phyloP scores from a whole-genome alignment of 225 moss, liverwort and hornwort genomes.

The Polytrichum formosum region DNA sequence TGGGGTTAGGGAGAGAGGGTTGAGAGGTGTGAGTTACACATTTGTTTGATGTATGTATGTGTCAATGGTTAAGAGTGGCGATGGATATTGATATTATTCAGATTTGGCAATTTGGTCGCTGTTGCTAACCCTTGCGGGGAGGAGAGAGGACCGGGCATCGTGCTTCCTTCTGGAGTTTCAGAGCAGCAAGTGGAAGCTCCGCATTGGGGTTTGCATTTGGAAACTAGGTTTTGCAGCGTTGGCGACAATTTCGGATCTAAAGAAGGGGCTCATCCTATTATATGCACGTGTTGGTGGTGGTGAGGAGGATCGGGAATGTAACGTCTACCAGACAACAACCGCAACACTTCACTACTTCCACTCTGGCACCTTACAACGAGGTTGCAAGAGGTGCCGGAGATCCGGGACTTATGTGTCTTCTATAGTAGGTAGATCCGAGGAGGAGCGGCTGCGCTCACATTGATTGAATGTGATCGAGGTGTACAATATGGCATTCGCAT shows the following conservation, averaged over 20 bases:
- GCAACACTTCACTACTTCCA: not conserved
- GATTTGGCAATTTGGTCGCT: constrained; percentile 1
- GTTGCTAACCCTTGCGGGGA: not conserved
- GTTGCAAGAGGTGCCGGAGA: not conserved
- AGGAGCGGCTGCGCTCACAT: constrained; percentile 11
- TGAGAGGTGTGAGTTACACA: no score
- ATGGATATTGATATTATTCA: not conserved
- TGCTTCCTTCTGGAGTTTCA: no score
- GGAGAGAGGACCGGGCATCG: no score
- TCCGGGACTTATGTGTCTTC: constrained; percentile 13
- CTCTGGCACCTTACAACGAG: not conserved
- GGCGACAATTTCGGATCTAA: constrained; percentile 42
- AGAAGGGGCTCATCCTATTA: not conserved
- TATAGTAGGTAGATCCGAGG: constrained; percentile 1
- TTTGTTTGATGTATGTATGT: not conserved
- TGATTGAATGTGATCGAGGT: constrained; percentile 39
- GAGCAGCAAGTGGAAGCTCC: no score
- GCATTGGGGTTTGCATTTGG: no score
- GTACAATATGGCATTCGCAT: constrained; percentile 72
- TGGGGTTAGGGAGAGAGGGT: no score
- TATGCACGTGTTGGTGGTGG: not conserved
- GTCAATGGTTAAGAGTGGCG: not conserved
- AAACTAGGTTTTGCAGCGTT: not conserved
- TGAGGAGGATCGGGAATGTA: not conserved
- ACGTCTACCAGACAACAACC: not conserved